phyloP scores from a whole-genome alignment of 2,329 filamentous ascomycete genomes.

The Graphilbum fragrans region DNA sequence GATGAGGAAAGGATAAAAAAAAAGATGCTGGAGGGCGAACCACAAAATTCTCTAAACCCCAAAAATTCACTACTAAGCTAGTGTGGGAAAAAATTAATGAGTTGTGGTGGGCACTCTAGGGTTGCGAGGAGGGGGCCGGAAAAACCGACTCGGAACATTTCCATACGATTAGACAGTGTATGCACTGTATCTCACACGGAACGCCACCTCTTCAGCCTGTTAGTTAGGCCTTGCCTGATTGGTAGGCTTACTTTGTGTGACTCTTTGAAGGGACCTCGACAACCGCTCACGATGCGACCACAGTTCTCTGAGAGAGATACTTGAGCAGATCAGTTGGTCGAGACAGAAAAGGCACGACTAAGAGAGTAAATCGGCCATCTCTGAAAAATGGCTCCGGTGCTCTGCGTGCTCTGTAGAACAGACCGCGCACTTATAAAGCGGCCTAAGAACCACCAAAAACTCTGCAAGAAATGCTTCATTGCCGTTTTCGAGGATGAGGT shows the following conservation, averaged over 20 bases:
- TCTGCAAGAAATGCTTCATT: conserved; percentile 86
- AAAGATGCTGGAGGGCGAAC: conserved; percentile 1
- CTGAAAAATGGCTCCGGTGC: conserved; percentile 56
- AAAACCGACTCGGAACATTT: conserved; percentile 2
- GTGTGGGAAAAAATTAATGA: conserved; percentile 2
- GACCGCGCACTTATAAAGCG: conserved; percentile 80
- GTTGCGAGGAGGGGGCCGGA: conserved; percentile 10
- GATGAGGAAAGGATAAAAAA: conserved; percentile 13
- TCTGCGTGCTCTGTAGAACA: conserved; percentile 64
- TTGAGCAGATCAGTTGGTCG: not conserved
- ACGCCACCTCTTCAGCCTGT: not conserved
- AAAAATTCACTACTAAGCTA: conserved; percentile 2
- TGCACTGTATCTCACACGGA: not conserved
- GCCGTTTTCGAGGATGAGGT: conserved; percentile 82
- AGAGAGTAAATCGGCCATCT: not conserved
- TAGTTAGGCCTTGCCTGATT: conserved; percentile 1
- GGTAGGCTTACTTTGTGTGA: not conserved
- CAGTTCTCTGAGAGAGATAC: too few relatives aligned
- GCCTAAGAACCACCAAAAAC: conserved; percentile 87
- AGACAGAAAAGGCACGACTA: not conserved
- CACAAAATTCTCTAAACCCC: too few relatives aligned
- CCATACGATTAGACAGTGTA: not conserved
- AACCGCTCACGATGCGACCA: not conserved
- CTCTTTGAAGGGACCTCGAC: not conserved
- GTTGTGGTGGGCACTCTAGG: conserved; percentile 9